phyloP scores from a whole-genome alignment of 2,329 filamentous ascomycete species.

The Colletotrichum liaoningense region DNA sequence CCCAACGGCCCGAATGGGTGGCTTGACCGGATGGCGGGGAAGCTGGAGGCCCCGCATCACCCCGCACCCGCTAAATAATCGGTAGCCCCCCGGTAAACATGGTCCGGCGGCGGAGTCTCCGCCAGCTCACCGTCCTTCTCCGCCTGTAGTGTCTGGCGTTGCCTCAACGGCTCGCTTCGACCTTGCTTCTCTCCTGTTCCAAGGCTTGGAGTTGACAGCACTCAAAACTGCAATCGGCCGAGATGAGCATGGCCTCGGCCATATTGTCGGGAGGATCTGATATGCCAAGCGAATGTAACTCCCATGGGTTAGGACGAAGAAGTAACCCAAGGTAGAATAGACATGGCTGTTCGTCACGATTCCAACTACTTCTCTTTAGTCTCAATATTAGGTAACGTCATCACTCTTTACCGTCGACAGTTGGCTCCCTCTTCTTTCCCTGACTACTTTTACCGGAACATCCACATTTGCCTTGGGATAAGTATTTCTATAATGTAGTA shows the following conservation, averaged over 20 bases:
- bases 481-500: not conserved
- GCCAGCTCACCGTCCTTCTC: conserved; percentile 9
- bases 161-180: not conserved
- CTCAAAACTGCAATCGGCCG: not conserved
- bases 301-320: not conserved
- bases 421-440: not conserved
- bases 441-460: not conserved
- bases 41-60: conserved; percentile 8
- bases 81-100: not conserved
- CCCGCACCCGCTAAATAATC: conserved; percentile 18
- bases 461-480: not conserved
- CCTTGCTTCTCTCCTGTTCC: not conserved
- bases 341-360: not conserved
- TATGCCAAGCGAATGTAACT: not conserved
- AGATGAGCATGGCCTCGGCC: conserved; percentile 12
- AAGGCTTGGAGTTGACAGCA: not conserved
- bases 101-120: conserved; percentile 26
- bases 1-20: conserved; percentile 35
- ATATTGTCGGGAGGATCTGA: conserved; percentile 13
- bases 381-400: not conserved
- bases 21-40: conserved; percentile 33
- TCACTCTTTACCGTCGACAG: not conserved
- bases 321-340: too few relatives aligned
- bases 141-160: not conserved
- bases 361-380: too few relatives aligned